Evolutionary conservation across 2,329 filamentous ascomycete genomes (phyloP).

Genomic region (Aspergillus quadrilineatus): DNA sequence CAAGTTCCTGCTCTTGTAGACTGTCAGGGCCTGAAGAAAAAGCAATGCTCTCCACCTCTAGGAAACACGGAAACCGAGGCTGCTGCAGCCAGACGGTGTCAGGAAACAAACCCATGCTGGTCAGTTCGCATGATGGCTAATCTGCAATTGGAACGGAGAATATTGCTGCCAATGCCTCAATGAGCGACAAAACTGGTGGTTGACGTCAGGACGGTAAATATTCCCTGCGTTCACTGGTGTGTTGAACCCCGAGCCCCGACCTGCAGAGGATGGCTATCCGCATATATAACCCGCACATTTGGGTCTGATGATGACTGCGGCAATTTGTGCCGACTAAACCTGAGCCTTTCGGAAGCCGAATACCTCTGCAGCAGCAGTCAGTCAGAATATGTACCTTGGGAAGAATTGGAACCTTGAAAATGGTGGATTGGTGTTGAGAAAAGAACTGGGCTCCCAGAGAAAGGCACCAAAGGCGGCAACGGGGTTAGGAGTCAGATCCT

Average conservation of each 20-base stretch:
- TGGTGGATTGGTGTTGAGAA: too few relatives aligned
- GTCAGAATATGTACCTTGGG: too few relatives aligned
- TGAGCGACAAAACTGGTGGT: conserved; percentile 32
- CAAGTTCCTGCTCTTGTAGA: background rate
- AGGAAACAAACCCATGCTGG: background rate
- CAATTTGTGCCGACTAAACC: background rate
- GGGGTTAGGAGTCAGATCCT: too few relatives aligned
- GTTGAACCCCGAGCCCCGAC: background rate
- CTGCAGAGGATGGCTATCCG: background rate
- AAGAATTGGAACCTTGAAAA: too few relatives aligned
- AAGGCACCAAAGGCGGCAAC: too few relatives aligned
- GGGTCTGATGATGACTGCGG: background rate
- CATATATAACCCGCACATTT: background rate
- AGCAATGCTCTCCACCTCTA: background rate
- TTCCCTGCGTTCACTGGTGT: background rate
- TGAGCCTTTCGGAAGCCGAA: background rate
- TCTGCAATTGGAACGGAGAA: background rate
- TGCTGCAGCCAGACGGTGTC: background rate
- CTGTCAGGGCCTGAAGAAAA: background rate
- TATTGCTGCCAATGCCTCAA: conserved; percentile 21
- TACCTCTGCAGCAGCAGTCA: background rate
- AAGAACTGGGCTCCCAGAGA: too few relatives aligned
- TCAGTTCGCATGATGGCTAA: background rate
- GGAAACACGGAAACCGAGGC: background rate
- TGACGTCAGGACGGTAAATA: background rate